Base-by-base conservation (phyloP, 345 rosid species). In the Raphanus sativus region DNA sequence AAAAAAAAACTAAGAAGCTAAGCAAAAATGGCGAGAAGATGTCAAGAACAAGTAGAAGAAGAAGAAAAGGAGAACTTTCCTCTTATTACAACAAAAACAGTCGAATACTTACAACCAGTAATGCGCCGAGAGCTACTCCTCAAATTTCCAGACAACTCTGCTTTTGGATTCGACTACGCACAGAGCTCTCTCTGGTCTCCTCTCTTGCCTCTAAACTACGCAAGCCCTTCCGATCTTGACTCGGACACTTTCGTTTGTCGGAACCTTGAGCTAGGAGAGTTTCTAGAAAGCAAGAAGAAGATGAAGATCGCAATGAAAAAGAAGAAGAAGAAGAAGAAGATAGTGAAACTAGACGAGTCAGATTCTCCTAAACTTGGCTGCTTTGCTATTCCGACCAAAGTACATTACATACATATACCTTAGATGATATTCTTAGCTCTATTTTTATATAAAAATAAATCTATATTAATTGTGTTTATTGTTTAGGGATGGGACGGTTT, bases 161-260 rank as follows among this genome's bases (percentile, higher is more conserved):
- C 89, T 30, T 84, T 84, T 56, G 97, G 88, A 29, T 91, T 93
- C 70, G 87, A 93, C 25, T 90, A 88, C 80, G 54, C 89, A 11
- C 92, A 90, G 80, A 91, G 97, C 88, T 91, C 98, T 16, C 81
- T 93, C 42, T 93, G 98, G 98, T 93, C 98, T 73, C 97, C 98
- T 54, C 79, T 93, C 30, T 80, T 91, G 52, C 96, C 89, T 38
- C 87, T 91, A 17, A 24, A 74, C 15, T 84, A 89, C 84, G 66
- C 67, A 0, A 75, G 62, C 58, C 84, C 87, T 40, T 30, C 83
- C 26, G 89, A 85, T 59, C 75, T 85, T 0, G 90, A 79, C 81
- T 2, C 90, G 81, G 5, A 77, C 61, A 69, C 73, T 74, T 78
- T 77, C 83, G 36, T 73, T 61, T 79, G 77, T 73, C 69, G 81